Evolutionary conservation across 139 green algal species (phyloP).

Genomic region (Micractinium sp.): DNA sequence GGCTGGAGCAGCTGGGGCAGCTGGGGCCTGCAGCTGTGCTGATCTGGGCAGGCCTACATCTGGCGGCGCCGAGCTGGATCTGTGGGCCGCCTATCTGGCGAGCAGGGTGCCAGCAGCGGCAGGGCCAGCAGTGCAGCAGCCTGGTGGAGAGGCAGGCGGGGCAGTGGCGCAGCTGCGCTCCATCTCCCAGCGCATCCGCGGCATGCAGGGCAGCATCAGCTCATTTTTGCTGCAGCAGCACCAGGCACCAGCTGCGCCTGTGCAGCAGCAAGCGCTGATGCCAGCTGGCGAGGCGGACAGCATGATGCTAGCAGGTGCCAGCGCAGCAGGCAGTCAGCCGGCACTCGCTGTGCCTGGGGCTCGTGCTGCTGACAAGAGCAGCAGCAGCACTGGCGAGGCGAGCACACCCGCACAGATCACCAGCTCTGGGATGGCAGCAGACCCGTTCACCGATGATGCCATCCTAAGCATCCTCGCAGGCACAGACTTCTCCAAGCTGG

Average conservation of each 20-base stretch:
- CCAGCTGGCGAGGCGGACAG: not conserved
- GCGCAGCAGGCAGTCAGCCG: not conserved
- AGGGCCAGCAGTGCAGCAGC: not conserved
- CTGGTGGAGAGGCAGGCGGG: too few relatives aligned
- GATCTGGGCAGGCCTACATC: too few relatives aligned
- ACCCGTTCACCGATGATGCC: conserved; percentile 13
- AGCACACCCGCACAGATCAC: not conserved
- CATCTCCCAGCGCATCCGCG: not conserved
- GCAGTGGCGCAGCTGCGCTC: not conserved
- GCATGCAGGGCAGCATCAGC: conserved; percentile 16
- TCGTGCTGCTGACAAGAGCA: not conserved
- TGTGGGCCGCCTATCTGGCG: conserved; percentile 18
- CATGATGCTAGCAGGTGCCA: not conserved
- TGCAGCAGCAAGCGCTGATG: not conserved
- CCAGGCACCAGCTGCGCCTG: not conserved
- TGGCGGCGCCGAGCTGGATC: not conserved
- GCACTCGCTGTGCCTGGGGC: not conserved
- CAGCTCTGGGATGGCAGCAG: not conserved
- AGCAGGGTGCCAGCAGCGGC: not conserved
- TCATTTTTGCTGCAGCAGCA: not conserved
- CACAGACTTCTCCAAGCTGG: not conserved
- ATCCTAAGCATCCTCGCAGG: not conserved
- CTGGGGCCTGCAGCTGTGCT: not conserved
- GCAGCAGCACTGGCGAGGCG: not conserved
- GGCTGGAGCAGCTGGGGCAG: not conserved